Percentiles rank a stretch among this genome's conserved stretches.
These are phyloP conservation scores for Lactifluus rugatus DNA, from an alignment of 768 basidiomycete species.

Conservation along the genomic window DNA sequence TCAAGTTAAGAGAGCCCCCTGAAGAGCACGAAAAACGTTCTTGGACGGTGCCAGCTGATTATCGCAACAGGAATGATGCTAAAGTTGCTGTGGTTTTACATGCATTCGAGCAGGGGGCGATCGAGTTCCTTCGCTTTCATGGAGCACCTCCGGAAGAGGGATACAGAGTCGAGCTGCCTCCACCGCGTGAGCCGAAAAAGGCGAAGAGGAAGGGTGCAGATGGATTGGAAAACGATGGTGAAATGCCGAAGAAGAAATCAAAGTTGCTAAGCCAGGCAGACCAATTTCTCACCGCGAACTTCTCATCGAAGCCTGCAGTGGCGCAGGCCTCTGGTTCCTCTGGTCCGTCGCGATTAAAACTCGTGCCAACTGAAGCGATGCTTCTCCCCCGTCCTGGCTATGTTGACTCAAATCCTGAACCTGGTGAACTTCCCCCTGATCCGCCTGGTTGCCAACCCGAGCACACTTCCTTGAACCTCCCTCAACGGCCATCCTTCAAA, in stretches of 20 bases:
- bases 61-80: conserved; percentile 51
- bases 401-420: conserved; percentile 8
- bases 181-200: conserved; percentile 14
- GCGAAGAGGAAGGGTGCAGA: conserved; percentile 20
- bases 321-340: neutral
- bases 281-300: neutral
- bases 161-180: conserved; percentile 30
- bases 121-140: conserved; percentile 52
- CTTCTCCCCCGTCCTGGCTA: conserved; percentile 20
- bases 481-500: neutral
- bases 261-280: conserved; percentile 6
- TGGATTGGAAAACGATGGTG: neutral
- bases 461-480: neutral
- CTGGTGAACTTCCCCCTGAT: conserved; percentile 7
- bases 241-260: neutral
- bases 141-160: conserved; percentile 35
- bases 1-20: conserved; percentile 31
- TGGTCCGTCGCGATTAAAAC: neutral
- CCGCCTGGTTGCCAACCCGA: neutral
- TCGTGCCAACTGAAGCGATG: neutral
- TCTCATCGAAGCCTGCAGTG: neutral
- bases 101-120: conserved; percentile 45
- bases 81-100: conserved; percentile 44
- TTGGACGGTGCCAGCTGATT: conserved; percentile 41
- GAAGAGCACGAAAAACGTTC: conserved; percentile 29